Evolutionary conservation across 768 basidiomycete genomes (phyloP).

Genomic region (Leccinellum luteum): DNA sequence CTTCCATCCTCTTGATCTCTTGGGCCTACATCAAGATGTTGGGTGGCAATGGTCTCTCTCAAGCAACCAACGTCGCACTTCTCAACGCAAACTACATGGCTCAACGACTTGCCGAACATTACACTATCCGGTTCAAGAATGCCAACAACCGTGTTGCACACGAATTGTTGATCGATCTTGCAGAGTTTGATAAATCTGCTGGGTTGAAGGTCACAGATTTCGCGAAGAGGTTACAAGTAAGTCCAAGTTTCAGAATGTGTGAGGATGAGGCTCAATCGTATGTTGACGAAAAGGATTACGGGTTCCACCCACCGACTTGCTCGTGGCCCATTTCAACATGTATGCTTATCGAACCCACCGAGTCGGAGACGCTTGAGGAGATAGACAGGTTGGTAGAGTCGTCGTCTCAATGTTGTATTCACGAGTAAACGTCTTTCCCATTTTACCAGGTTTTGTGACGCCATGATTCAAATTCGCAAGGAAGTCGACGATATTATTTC

Average conservation of each 20-base stretch:
- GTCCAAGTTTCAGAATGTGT: neutral
- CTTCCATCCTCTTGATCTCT: constrained; percentile 92
- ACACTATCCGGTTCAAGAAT: constrained; percentile 88
- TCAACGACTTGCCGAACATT: constrained; percentile 76
- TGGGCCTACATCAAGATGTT: constrained; percentile 99
- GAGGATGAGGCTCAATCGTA: neutral
- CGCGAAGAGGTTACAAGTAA: constrained; percentile 89
- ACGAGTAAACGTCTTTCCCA: neutral
- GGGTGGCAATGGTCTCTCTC: constrained; percentile 85
- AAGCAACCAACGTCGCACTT: constrained; percentile 83
- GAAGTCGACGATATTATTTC: constrained; percentile 86
- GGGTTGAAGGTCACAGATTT: constrained; percentile 95
- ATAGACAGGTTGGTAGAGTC: constrained; percentile 64
- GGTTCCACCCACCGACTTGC: constrained; percentile 96
- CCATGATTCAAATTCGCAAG: constrained; percentile 93
- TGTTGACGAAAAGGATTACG: constrained; percentile 61
- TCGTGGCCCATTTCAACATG: constrained; percentile 98
- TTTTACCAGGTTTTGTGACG: constrained; percentile 82
- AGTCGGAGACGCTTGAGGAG: constrained; percentile 92
- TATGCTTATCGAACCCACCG: constrained; percentile 97
- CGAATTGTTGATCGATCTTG: constrained; percentile 92
- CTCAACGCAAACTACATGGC: constrained; percentile 99
- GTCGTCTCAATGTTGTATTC: neutral
- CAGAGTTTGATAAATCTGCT: constrained; percentile 88
- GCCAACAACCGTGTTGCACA: constrained; percentile 91